phyloP scores from a whole-genome alignment of 371 early-diverging fungal species.

The Parasitella parasitica region DNA sequence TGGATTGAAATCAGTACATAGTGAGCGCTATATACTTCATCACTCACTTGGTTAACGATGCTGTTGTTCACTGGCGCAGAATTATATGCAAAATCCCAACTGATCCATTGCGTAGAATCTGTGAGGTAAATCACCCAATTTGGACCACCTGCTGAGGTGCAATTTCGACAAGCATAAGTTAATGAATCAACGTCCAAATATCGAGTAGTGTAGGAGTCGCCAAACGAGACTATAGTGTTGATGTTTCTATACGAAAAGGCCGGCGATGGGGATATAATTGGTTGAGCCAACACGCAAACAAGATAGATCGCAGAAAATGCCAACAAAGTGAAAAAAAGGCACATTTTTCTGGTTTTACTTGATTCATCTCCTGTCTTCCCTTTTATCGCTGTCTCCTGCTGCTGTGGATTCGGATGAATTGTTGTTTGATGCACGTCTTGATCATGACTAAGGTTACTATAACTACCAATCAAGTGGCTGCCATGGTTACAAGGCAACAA shows the following conservation, averaged over 20 bases:
- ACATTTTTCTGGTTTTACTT: neutral
- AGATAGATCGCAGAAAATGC: neutral
- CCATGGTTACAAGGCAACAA: neutral
- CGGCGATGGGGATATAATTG: neutral
- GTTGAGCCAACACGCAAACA: neutral
- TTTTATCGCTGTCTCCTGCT: neutral
- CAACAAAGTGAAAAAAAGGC: neutral
- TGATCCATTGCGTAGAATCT: slow-evolving; percentile 16
- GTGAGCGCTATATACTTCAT: too few species aligned
- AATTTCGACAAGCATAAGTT: slow-evolving; percentile 29
- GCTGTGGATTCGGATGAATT: neutral
- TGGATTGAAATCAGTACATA: neutral
- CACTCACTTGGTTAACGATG: slow-evolving; percentile 30
- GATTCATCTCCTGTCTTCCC: neutral
- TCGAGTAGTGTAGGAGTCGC: slow-evolving; percentile 42
- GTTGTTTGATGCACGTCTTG: neutral
- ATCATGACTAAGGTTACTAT: neutral
- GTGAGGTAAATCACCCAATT: slow-evolving; percentile 44
- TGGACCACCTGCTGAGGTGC: slow-evolving; percentile 40
- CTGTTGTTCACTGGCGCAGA: slow-evolving; percentile 34
- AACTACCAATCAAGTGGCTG: neutral
- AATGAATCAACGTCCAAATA: slow-evolving; percentile 26
- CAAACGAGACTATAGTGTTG: slow-evolving; percentile 36
- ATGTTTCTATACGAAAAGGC: slow-evolving; percentile 16
- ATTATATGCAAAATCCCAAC: slow-evolving; percentile 43